Conservation (phyloP, 345 rosid species). For the Populus davidiana region DNA sequence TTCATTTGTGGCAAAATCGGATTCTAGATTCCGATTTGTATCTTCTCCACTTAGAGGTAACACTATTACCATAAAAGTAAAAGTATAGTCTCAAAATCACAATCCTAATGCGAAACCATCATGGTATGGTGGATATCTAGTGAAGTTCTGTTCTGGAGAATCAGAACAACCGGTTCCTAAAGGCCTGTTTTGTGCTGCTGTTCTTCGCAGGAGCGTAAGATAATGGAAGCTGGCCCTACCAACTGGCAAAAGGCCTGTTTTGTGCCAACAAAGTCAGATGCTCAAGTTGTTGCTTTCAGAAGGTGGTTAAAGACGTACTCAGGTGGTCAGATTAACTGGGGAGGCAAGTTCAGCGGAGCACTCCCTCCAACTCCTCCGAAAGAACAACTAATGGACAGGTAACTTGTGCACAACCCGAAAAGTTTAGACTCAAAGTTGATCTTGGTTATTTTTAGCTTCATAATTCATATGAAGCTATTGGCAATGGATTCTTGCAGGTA, state of each 20-base stretch:
- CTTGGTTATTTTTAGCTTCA: not conserved
- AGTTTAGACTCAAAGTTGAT: not conserved
- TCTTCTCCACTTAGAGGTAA: slow-evolving; percentile 86
- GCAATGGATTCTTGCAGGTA: slow-evolving; percentile 43
- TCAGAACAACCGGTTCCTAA: no score
- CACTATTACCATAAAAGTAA: not conserved
- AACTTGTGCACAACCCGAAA: not conserved
- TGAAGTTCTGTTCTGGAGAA: no score
- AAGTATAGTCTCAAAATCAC: not conserved
- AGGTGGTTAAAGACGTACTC: slow-evolving; percentile 75
- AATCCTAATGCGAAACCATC: no score
- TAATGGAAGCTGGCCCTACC: slow-evolving; percentile 54
- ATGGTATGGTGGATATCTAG: no score
- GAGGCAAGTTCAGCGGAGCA: slow-evolving; percentile 51
- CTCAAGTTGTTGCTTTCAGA: slow-evolving; percentile 63
- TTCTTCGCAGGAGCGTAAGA: slow-evolving; percentile 59
- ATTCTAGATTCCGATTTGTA: slow-evolving; percentile 83
- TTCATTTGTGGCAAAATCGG: slow-evolving; percentile 64
- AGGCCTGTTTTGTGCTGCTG: no score
- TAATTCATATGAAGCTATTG: not conserved
- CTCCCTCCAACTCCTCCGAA: slow-evolving; percentile 73
- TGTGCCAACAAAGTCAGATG: slow-evolving; percentile 78
- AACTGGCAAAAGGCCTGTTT: slow-evolving; percentile 89
- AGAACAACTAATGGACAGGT: slow-evolving; percentile 85
- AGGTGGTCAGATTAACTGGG: slow-evolving; percentile 66